Evolutionary conservation across 176 grass and related monocot genomes (phyloP), one percentile per base, ranked within the genome.

Genomic region (Pontederia crassipes): DNA sequence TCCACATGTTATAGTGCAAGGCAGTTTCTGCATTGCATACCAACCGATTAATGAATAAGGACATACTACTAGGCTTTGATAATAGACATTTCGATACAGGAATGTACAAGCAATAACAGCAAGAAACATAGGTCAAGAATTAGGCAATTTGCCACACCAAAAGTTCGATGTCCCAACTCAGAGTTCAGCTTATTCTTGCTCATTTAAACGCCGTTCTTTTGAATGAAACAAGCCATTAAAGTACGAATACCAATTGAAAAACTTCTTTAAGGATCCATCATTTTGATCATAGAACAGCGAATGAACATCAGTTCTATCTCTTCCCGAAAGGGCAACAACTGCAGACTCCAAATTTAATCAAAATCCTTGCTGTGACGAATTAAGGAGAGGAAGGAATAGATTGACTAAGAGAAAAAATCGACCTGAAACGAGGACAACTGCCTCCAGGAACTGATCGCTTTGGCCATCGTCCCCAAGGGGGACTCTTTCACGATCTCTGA

Each of bases 1-100:
- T 45, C 59, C 59, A 62, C 32, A 62, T 12, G 12, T 45, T 62
- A 28, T 62, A 62, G 59, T 62, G 59, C 11, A 13, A 12, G 59
- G n/a, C 59, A 62, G 59, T 62, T 46, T 62, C 59, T 62, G 59
- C 45, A n/a, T 32, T 62, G 16, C 28, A 46, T 62, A 62, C 10
- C 45, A 62, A 45, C 32, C 45, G 20, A 8, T 5, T 45, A 62
- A 45, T 15, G 15, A 62, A 40, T 7, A 40, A 40, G 32, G 6
- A 40, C 32, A 4, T 40, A 40, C 6, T 4, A 40, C 32, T 2
- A 40, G 32, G 6, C 32, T 7, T 40, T 7, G 32, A 40, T 40
- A 40, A 40, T 40, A 40, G 32, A 7, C 32, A 40, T 40, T 40
- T 40, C 32, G 6, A 40, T 40, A 40, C 32, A 40, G 6, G 2